Base-by-base conservation (phyloP, 192 early-diverging fungal genomes). In the Podila verticillata region DNA sequence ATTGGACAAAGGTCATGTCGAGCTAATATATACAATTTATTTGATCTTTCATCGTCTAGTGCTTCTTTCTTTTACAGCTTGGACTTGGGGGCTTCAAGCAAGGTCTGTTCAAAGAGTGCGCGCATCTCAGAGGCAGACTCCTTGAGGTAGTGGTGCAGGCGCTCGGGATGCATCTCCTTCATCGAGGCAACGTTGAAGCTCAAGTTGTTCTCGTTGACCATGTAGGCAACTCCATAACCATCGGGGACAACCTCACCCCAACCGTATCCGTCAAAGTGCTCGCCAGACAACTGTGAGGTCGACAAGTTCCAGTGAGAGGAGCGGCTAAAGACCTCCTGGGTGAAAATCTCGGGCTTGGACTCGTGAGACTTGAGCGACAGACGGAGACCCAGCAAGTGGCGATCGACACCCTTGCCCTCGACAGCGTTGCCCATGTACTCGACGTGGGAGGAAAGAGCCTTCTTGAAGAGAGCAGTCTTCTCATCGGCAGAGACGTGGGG, bases 211-310 rank as follows among this genome's bases (percentile, higher is more conserved):
- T 92, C 87, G 85, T 96, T 96, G 72, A 99, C 91, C 89, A 96
- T 97, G 84, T 98, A 10, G 10, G 97, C 96, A 65, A 95, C 82
- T 65, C 96, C 96, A 68, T 93, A 98, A 73, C 95, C 95, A 84
- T 96, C 93, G 2, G 94, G 91, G 24, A 95, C 93, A 34, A 96
- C 92, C 75, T 94, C 89, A 65, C 92, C 92, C 87, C 92, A 94
- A 31, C 98, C 96, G 75, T 97, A 98, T 61, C 96, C 96, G 72
- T 93, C 92, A 89, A 95, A 99, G 85, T 95, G 85, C 74, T 95
- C 95, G 69, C 94, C 94, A 6, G 92, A 87, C 68, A 99, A 90
- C 84, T 98, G 96, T 34, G 94, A 96, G 4, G 96, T 97, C 24
- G 94, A 95, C 62, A 99, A 82, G 82, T 89, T 90, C 97, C 97